Base-by-base conservation (phyloP, 805 yeast species). In the Nakazawaea pomicola region DNA sequence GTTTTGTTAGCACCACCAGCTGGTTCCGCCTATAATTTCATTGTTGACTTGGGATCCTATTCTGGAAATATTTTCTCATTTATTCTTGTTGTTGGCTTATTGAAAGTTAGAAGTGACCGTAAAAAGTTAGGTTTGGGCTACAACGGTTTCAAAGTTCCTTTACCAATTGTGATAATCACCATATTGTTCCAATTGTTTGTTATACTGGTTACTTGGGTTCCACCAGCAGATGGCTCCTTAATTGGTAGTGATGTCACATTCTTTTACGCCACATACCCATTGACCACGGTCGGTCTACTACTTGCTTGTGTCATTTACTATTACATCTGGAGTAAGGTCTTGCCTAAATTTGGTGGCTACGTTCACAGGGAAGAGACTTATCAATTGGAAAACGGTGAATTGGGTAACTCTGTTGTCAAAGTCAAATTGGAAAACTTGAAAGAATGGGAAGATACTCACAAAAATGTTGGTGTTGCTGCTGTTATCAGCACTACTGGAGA, bases 1-100 rank as follows among this genome's bases (percentile, higher is more conserved):
- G 67, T 72, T 31, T 66, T 69, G 27, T 47, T 65, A 30, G 75
- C 73, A 17, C 65, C 65, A 23, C 72, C 72, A 8, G 68, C 74
- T 14, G 75, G 74, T 38, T 72, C 67, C 49, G 74, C 74, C 40
- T 70, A 66, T 54, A 68, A 68, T 54, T 68, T 70, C 46, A 61
- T 69, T 33, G 55, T 69, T 50, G 68, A 68, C 54, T 64, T 69
- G 58, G 65, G 68, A 46, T 64, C 72, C 7, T 69, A 68, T 51
- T 72, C 74, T 36, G 65, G 67, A 54, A 66, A 68, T 52, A 70
- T 69, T 24, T 71, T 68, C 39, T 67, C 67, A 51, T 58, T 68
- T 28, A 59, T 56, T 24, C 58, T 68, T 25, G 67, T 65, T 11
- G 51, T 58, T 39, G 74, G 72, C 16, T 65, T 60, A 52, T 56